Evolutionary conservation across 148 eudicot species (phyloP).

Genomic region (Mesembryanthemum crystallinum): DNA sequence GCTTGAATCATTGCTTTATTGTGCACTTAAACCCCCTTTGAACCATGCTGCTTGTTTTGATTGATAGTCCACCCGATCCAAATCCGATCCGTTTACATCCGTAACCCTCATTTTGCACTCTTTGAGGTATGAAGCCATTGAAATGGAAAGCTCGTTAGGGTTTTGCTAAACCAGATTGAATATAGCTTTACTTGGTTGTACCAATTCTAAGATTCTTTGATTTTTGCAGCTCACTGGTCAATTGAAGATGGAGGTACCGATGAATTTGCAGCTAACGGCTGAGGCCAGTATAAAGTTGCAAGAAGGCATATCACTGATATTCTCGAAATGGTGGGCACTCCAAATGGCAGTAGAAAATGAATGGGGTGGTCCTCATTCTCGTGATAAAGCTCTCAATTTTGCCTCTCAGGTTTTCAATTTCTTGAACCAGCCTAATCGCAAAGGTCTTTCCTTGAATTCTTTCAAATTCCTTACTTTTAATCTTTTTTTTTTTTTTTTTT

Average conservation of each 20-base stretch:
- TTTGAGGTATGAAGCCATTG: no score
- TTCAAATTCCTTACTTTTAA: background rate
- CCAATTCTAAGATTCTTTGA: no score
- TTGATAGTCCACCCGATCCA: no score
- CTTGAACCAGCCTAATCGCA: slow-evolving; percentile 56
- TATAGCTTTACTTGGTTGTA: no score
- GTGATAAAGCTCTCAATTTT: slow-evolving; percentile 39
- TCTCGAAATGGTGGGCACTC: slow-evolving; percentile 73
- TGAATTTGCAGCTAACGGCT: slow-evolving; percentile 28
- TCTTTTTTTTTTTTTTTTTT: no score
- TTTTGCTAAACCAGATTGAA: no score
- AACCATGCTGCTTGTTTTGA: no score
- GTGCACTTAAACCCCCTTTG: no score
- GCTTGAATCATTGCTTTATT: no score
- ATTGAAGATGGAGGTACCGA: slow-evolving; percentile 10
- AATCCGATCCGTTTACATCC: no score
- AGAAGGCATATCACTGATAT: slow-evolving; percentile 56
- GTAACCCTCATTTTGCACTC: no score
- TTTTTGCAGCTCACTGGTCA: background rate
- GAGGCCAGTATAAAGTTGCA: slow-evolving; percentile 42
- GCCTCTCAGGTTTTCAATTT: slow-evolving; percentile 37
- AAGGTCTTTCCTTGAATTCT: background rate
- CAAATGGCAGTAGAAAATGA: slow-evolving; percentile 58
- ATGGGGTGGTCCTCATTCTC: slow-evolving; percentile 61
- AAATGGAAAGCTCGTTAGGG: no score